Evolutionary conservation across 768 basidiomycete species (phyloP).

Genomic region (Chalciporus chontae): DNA sequence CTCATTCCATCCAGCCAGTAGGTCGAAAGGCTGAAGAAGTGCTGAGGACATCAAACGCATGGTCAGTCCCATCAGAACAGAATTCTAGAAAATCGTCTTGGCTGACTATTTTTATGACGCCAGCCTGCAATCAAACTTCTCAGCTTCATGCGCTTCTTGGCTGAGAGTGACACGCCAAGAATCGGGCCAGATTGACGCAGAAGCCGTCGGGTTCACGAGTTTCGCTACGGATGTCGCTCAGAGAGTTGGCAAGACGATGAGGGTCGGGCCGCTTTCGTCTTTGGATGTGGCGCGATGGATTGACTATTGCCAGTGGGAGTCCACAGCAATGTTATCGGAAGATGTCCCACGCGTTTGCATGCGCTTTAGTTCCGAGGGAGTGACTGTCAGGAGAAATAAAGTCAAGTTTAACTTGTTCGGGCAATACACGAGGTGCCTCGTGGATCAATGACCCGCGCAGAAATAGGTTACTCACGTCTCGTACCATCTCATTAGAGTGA

Average conservation of each 20-base stretch:
- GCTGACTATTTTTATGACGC: conserved; percentile 6
- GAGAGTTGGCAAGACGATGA: conserved; percentile 34
- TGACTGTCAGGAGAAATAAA: neutral
- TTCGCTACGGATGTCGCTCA: conserved; percentile 30
- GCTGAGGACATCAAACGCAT: conserved; percentile 25
- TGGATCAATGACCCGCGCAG: neutral
- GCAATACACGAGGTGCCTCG: conserved; percentile 8
- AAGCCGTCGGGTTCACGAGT: conserved; percentile 1
- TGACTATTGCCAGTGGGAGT: conserved; percentile 38
- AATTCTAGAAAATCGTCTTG: conserved; percentile 35
- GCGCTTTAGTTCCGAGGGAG: neutral
- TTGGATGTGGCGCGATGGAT: conserved; percentile 34
- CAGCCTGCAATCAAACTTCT: conserved; percentile 36
- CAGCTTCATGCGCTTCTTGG: conserved; percentile 23
- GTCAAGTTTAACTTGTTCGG: neutral
- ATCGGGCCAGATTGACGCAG: neutral
- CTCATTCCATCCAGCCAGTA: conserved; percentile 34
- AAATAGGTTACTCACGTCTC: neutral
- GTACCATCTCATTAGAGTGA: neutral
- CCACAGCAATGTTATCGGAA: conserved; percentile 20
- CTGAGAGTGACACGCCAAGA: conserved; percentile 11
- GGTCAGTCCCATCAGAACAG: conserved; percentile 24
- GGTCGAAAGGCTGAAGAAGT: conserved; percentile 11
- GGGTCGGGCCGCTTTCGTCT: conserved; percentile 23
- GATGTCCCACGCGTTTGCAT: neutral